Percentiles rank a stretch among this genome's conserved stretches.
These are phyloP conservation scores for Endoconidiophora polonica DNA, from an alignment of 2,329 filamentous ascomycete species.

Conservation along the genomic window DNA sequence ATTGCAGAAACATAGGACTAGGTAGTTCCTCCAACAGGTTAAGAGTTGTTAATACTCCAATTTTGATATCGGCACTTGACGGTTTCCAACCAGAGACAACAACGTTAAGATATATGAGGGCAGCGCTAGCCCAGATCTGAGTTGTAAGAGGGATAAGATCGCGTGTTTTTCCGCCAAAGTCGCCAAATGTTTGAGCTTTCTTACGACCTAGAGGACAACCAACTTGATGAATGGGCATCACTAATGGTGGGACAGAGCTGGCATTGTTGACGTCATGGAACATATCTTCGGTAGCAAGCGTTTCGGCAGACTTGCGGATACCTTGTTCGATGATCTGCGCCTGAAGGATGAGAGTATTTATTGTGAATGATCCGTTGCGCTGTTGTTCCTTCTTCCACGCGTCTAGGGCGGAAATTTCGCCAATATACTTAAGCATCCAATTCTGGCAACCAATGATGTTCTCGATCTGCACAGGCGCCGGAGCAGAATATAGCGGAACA, in stretches of 20 bases:
- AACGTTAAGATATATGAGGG: slow-evolving; percentile 30
- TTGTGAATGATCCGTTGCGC: slow-evolving; percentile 26
- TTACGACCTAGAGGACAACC: slow-evolving; percentile 8
- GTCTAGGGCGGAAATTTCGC: slow-evolving; percentile 35
- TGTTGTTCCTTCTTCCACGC: slow-evolving; percentile 36
- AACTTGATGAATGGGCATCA: slow-evolving; percentile 12
- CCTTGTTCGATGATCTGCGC: slow-evolving; percentile 25
- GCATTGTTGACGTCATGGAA: slow-evolving; percentile 3
- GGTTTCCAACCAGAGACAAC: slow-evolving; percentile 36
- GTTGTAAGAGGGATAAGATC: slow-evolving; percentile 16
- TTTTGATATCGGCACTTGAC: slow-evolving; percentile 24
- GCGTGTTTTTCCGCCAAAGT: slow-evolving; percentile 7
- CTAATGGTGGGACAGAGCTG: slow-evolving; percentile 2
- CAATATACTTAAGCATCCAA: slow-evolving; percentile 38
- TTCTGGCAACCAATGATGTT: slow-evolving; percentile 39
- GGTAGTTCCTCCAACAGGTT: slow-evolving; percentile 22
- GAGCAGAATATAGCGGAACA: slow-evolving; percentile 10
- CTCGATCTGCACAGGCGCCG: slow-evolving; percentile 26
- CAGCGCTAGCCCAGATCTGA: slow-evolving; percentile 31
- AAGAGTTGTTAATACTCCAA: slow-evolving; percentile 16
- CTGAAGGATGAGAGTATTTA: slow-evolving; percentile 28
- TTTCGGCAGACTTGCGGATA: slow-evolving; percentile 20
- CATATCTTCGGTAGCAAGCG: slow-evolving; percentile 15
- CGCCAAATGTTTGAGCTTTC: slow-evolving; percentile 11
- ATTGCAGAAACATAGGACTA: slow-evolving; percentile 20